phyloP scores from a whole-genome alignment of 139 green algal species.

The Chlorella vulgaris region DNA sequence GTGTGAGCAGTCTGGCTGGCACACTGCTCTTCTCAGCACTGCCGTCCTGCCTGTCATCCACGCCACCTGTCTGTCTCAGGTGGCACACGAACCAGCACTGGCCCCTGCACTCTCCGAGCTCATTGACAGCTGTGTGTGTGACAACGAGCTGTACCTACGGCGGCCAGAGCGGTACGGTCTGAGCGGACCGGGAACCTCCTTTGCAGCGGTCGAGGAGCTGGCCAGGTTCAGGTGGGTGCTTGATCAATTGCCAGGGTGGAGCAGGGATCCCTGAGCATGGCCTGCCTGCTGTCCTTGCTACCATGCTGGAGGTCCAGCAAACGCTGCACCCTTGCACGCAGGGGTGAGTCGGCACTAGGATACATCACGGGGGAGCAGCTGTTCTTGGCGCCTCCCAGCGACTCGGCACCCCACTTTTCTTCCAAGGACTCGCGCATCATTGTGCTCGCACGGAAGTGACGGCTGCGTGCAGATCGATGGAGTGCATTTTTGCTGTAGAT shows the following conservation, averaged over 20 bases:
- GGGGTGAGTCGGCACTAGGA: conserved; percentile 12
- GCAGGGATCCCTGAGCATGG: too few relatives aligned
- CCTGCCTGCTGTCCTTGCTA: too few relatives aligned
- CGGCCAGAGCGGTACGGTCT: conserved; percentile 37
- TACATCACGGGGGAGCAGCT: conserved; percentile 4
- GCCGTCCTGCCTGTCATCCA: not conserved
- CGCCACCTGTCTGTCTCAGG: conserved; percentile 18
- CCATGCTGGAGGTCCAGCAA: not conserved
- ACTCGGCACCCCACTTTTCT: not conserved
- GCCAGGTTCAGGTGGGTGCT: conserved; percentile 26
- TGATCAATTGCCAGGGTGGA: too few relatives aligned
- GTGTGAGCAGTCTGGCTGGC: too few relatives aligned
- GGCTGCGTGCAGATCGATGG: too few relatives aligned
- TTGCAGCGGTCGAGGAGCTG: conserved; percentile 24
- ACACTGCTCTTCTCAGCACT: not conserved
- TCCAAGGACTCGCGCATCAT: conserved; percentile 10
- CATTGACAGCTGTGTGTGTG: conserved; percentile 13
- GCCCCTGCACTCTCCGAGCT: conserved; percentile 32
- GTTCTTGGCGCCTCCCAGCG: not conserved
- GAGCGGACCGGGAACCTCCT: not conserved
- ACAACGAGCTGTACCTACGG: conserved; percentile 40
- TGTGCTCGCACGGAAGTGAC: conserved; percentile 6
- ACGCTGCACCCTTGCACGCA: not conserved
- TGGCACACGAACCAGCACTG: conserved; percentile 33
- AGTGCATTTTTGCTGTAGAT: too few relatives aligned